These are phyloP conservation scores for Populus euphratica DNA, from an alignment of 345 rosid species.

Conservation along the genomic window DNA sequence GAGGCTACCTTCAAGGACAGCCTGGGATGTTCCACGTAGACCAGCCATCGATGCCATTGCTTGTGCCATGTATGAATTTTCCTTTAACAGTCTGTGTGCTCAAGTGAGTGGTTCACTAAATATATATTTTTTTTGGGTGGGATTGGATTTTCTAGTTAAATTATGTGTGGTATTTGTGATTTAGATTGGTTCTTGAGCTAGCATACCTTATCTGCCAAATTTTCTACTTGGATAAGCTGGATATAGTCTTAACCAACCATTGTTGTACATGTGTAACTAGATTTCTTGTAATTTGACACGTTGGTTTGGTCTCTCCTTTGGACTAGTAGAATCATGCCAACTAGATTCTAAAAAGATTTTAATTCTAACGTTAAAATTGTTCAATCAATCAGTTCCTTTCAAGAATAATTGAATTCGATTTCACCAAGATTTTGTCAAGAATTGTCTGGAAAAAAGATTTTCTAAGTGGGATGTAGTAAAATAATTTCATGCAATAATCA, in stretches of 20 bases:
- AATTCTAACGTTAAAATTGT: not conserved
- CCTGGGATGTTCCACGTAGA: conserved; percentile 62
- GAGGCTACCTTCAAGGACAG: conserved; percentile 64
- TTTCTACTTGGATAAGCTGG: conserved; percentile 48
- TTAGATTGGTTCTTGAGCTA: conserved; percentile 34
- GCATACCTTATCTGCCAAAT: conserved; percentile 43
- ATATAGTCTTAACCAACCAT: conserved; percentile 37
- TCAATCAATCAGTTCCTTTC: not conserved
- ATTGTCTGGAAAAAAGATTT: not conserved
- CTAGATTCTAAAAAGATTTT: conserved; percentile 14
- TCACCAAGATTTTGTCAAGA: not conserved
- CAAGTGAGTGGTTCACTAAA: not conserved
- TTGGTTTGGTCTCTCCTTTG: conserved; percentile 28
- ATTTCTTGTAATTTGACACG: conserved; percentile 14
- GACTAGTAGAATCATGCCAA: conserved; percentile 21
- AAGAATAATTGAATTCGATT: not conserved
- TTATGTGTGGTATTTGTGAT: conserved; percentile 34
- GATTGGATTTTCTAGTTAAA: not conserved
- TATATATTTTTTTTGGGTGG: not conserved
- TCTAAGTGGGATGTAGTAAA: too few relatives aligned
- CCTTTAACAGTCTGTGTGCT: not conserved
- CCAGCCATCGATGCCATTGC: conserved; percentile 78
- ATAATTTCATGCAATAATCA: too few relatives aligned
- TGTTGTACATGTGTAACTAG: conserved; percentile 12
- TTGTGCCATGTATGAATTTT: conserved; percentile 41